Base-by-base conservation (phyloP, 129 eudicot species). In the Ambrosia artemisiifolia region DNA sequence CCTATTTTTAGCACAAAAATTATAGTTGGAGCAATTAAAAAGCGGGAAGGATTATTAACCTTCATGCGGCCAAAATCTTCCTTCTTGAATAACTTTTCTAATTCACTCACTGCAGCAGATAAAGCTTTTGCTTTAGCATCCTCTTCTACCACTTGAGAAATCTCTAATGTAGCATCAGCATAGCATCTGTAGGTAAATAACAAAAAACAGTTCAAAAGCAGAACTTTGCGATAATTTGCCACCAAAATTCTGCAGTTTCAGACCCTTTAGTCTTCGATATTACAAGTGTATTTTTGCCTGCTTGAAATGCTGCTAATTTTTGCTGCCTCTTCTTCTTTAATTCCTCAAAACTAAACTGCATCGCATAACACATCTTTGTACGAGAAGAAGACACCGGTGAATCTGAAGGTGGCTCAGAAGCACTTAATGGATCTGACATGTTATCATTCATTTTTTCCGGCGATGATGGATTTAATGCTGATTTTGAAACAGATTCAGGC, bases 31-130 rank as follows among this genome's bases (percentile, higher is more conserved):
- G 70, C 47, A 40, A 24, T 17, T 44, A 44, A 82, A 34, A 73
- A 59, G 53, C 44, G 30, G 19, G 49, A 75, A 46, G 5, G 19
- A 16, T n/a, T 19, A 33, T 50, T 48, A 63, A 93, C 98, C 98
- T 93, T 84, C 98, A 93, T 93, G 18, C 81, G 83, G 54, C 89
- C 83, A 75, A 93, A 93, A 83, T 93, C 92, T 55, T 77, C 85
- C 73, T 93, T 93, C 69, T 82, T 89, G 73, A 93, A 93, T 5
- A 89, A 82, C 81, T 92, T 93, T 84, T 93, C 96, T 79, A 93
- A 61, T 75, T 93, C 98, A 42, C 43, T 84, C 30, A 92, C 84
- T 66, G 98, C 98, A 32, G 98, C 98, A 82, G 95, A 92, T 74
- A 93, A 76, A 72, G 96, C 92, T 64, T 70, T 75, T 40, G 81